Evolutionary conservation across 2,329 filamentous ascomycete species (phyloP).

Genomic region (Clarireedia hainanense): DNA sequence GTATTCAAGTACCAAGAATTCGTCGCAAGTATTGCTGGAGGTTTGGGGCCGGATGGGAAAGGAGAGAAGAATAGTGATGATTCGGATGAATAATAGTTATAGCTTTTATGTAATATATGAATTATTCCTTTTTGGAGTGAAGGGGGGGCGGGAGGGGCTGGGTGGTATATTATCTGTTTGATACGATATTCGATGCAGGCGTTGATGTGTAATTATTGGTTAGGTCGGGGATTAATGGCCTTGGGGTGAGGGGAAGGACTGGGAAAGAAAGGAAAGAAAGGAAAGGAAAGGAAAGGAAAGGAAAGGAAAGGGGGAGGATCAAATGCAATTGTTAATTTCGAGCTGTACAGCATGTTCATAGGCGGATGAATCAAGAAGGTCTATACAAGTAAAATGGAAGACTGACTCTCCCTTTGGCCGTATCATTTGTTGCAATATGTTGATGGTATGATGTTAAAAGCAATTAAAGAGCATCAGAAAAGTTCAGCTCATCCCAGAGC

Average conservation of each 20-base stretch:
- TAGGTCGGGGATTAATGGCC: background rate
- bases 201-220: slow-evolving; percentile 3
- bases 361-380: background rate
- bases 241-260: background rate
- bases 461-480: too few relatives aligned
- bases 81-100: slow-evolving; percentile 6
- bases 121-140: too few relatives aligned
- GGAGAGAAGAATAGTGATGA: slow-evolving; percentile 14
- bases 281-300: background rate
- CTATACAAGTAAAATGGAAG: background rate
- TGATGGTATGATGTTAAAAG: too few relatives aligned
- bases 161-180: background rate
- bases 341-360: too few relatives aligned
- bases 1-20: slow-evolving; percentile 95
- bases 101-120: background rate
- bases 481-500: too few relatives aligned
- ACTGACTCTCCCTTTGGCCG: too few relatives aligned
- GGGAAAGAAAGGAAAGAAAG: background rate
- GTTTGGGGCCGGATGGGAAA: slow-evolving; percentile 20
- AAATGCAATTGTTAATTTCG: too few relatives aligned
- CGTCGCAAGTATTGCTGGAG: slow-evolving; percentile 40
- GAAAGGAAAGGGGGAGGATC: background rate
- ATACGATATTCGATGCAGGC: background rate
- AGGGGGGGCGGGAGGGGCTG: too few relatives aligned
- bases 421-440: too few relatives aligned